Evolutionary conservation across 164 flowering plant species (phyloP), one percentile per base, ranked within the genome.

Genomic region (Piper longum): DNA sequence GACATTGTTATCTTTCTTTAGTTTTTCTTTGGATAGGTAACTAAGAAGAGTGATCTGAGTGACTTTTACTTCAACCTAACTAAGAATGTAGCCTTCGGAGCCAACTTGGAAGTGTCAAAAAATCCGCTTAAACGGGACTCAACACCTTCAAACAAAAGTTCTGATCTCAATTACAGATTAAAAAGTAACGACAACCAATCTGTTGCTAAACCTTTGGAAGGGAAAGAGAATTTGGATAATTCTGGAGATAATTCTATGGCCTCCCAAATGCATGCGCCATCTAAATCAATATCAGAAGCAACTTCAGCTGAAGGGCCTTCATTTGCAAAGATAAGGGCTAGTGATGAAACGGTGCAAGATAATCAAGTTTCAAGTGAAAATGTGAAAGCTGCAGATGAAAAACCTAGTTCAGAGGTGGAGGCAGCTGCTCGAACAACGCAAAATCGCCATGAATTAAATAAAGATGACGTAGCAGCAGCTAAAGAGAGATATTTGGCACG

Each of bases 11-110:
- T 17, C 45, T 48, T 9, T 5, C 39, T 26, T 26, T 26, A 26
- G 1, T 26, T 26, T 40, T 48, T 61, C 8, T 57, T 16, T 45
- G 40, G 41, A 55, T 45, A 68, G 70, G 70, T 68, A 56, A 68
- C 70, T 43, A 68, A 68, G 62, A 68, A 68, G 61, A 60, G 36
- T 16, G 70, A 68, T 54, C 45, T 68, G 57, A 68, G 65, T 11
- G 70, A 68, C 48, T 68, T 68, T 45, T 68, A 68, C 57, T 68
- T 68, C 62, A 68, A 68, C 43, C 66, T 68, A 7, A 7, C 61
- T 5, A 68, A 68, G 70, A 68, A 68, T 41, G 70, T 68, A 18
- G 66, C 70, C 57, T 68, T 68, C 57, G 70, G 70, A 55, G 70
- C 56, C 14, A 9, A 58, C 26, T 5, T 39, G 3, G 43, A 63